These are phyloP conservation scores for Aphanomyces invadans DNA, from an alignment of 352 stramenopile genomes.

Conservation along the genomic window DNA sequence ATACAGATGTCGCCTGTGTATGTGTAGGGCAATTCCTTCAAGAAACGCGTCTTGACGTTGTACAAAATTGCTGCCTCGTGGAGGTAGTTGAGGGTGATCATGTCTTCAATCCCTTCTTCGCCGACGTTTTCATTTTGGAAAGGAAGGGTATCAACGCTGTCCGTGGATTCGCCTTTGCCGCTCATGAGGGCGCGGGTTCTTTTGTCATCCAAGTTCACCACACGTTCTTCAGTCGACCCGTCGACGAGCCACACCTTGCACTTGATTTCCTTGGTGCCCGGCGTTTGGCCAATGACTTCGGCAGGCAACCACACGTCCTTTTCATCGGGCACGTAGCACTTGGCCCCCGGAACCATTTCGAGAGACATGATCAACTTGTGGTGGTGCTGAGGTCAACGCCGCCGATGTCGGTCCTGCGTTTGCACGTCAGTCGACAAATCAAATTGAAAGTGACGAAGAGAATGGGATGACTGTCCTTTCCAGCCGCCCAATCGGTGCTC, in stretches of 20 bases:
- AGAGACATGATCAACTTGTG: slow-evolving; percentile 20
- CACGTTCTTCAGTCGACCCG: slow-evolving; percentile 44
- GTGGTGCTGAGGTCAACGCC: neutral
- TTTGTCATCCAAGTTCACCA: slow-evolving; percentile 63
- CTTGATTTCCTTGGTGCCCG: slow-evolving; percentile 55
- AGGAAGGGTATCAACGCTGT: slow-evolving; percentile 62
- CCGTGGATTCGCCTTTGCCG: slow-evolving; percentile 32
- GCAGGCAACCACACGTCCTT: slow-evolving; percentile 76
- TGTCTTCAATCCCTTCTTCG: slow-evolving; percentile 67
- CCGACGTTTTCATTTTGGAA: slow-evolving; percentile 79
- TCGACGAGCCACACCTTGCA: slow-evolving; percentile 49
- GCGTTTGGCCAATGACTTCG: slow-evolving; percentile 54
- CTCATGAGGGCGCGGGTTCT: slow-evolving; percentile 60
- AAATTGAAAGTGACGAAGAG: slow-evolving; percentile 15
- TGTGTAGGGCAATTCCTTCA: slow-evolving; percentile 89
- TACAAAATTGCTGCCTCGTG: slow-evolving; percentile 88
- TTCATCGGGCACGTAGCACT: slow-evolving; percentile 84
- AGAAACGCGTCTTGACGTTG: slow-evolving; percentile 84
- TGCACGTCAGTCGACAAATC: slow-evolving; percentile 8
- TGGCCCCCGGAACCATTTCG: slow-evolving; percentile 42
- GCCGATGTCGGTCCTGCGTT: neutral
- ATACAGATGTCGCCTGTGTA: slow-evolving; percentile 96
- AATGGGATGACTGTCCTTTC: slow-evolving; percentile 3
- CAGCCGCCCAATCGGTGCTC: neutral
- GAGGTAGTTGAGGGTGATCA: slow-evolving; percentile 83